A percentile compares a stretch with the other conserved stretches of the same genome.
These are phyloP conservation scores for Hansenula lynferdii DNA, from an alignment of 1,139 yeast species.

Conservation along the genomic window DNA sequence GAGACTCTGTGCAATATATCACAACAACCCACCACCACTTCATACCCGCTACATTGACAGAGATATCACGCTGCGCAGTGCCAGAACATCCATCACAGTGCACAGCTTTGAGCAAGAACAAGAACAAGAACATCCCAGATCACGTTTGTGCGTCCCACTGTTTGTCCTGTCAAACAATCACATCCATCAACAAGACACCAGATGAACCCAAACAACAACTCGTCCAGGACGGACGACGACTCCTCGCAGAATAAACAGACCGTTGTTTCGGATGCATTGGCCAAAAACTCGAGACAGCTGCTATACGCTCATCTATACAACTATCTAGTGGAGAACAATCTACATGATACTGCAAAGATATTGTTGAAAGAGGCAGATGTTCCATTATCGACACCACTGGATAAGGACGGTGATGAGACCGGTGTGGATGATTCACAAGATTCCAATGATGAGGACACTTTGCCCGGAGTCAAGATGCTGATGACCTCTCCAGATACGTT, in stretches of 20 bases:
- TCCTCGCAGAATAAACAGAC: conserved; percentile 4
- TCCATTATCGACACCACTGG: conserved; percentile 23
- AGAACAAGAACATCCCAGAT: no score
- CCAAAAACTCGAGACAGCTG: conserved; percentile 38
- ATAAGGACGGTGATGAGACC: conserved; percentile 1
- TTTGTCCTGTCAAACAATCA: no score
- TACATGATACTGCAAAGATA: conserved; percentile 42
- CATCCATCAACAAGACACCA: no score
- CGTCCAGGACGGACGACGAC: background rate
- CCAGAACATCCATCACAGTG: no score
- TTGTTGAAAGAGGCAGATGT: conserved; percentile 40
- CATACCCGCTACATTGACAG: no score
- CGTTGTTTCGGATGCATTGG: conserved; percentile 33
- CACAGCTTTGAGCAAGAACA: no score
- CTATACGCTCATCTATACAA: conserved; percentile 45
- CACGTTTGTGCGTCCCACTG: no score
- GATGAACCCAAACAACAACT: background rate
- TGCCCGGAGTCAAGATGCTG: conserved; percentile 32
- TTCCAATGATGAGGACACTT: conserved; percentile 18
- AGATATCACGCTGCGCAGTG: no score
- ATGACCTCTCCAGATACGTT: conserved; percentile 39
- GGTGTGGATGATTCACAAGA: no score
- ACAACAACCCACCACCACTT: no score
- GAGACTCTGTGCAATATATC: no score
- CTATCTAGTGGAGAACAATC: conserved; percentile 42